These are phyloP conservation scores for Aaosphaeria pasadenensis DNA, from an alignment of 2,329 filamentous ascomycete species.

Conservation along the genomic window DNA sequence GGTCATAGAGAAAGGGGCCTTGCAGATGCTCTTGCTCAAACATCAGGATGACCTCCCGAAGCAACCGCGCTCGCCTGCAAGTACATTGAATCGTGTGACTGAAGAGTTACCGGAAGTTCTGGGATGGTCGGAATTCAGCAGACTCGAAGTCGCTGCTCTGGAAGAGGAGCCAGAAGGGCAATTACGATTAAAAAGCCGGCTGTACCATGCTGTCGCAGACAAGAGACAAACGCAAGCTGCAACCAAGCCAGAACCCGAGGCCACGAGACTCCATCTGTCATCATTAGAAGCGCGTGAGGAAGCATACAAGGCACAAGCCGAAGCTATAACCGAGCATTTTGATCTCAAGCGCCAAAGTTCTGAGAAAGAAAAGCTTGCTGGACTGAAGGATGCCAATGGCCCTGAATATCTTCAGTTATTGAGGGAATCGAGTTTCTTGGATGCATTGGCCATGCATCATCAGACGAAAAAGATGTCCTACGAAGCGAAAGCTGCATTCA, in stretches of 20 bases:
- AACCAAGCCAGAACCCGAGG: neutral
- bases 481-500: neutral
- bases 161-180: neutral
- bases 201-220: neutral
- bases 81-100: neutral
- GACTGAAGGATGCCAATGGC: neutral
- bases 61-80: neutral
- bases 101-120: neutral
- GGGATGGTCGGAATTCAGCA: slow-evolving; percentile 4
- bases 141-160: neutral
- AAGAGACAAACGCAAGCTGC: neutral
- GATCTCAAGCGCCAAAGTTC: neutral
- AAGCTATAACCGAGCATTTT: neutral
- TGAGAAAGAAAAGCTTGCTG: neutral
- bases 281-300: neutral
- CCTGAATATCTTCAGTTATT: neutral
- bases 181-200: neutral
- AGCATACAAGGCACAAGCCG: neutral
- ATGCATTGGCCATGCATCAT: neutral
- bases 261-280: neutral
- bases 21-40: slow-evolving; percentile 69
- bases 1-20: slow-evolving; percentile 78
- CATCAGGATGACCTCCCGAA: slow-evolving; percentile 65
- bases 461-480: neutral
- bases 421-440: neutral